These are phyloP conservation scores for Perkinsus chesapeaki DNA, from an alignment of 169 alveolate genomes.

Conservation along the genomic window DNA sequence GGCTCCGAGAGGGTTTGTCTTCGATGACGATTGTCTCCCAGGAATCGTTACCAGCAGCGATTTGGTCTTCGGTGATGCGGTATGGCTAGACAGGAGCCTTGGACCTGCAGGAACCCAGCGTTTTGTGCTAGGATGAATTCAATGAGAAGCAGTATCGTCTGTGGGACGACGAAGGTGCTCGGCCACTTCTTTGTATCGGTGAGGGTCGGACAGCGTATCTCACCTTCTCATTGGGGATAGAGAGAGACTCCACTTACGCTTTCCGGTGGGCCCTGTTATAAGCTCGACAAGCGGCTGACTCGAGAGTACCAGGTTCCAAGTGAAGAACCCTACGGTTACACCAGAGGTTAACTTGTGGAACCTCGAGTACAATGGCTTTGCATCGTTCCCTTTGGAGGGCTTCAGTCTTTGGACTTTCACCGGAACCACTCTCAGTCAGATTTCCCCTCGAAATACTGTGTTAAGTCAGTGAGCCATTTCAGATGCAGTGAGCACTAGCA, in stretches of 20 bases:
- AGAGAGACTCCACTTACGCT: neutral
- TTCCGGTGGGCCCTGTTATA: neutral
- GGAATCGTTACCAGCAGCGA: neutral
- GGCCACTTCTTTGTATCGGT: neutral
- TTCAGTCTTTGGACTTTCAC: constrained; percentile 3
- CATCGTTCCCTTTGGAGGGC: constrained; percentile 11
- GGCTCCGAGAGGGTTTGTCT: neutral
- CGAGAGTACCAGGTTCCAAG: neutral
- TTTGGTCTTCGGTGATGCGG: neutral
- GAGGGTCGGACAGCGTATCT: neutral
- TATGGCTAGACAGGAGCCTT: no score
- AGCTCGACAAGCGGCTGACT: neutral
- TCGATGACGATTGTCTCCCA: neutral
- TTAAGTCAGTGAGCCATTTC: no score
- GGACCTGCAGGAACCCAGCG: neutral
- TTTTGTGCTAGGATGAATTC: neutral
- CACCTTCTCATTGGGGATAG: neutral
- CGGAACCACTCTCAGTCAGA: neutral
- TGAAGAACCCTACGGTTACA: neutral
- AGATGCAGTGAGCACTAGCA: neutral
- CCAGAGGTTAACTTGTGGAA: constrained; percentile 2
- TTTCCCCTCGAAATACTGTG: no score
- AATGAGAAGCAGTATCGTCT: neutral
- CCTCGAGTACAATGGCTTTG: constrained; percentile 8
- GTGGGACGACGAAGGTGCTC: neutral